Conservation (phyloP, 2,329 filamentous ascomycete species). For the Fusarium graminum region DNA sequence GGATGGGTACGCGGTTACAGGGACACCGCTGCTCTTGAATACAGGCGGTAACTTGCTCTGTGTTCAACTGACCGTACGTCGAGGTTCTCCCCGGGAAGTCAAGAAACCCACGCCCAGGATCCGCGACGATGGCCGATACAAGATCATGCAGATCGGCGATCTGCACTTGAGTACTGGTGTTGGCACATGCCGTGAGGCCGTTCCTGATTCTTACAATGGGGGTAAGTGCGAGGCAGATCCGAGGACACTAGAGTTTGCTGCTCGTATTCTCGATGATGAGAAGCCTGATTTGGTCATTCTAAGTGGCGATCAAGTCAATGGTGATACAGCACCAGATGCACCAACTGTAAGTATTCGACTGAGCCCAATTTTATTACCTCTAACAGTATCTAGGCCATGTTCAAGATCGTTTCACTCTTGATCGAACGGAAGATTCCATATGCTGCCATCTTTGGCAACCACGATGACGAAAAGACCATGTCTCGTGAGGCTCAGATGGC, state of each 20-base stretch:
- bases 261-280: conserved; percentile 87
- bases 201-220: conserved; percentile 78
- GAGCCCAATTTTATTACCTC: neutral
- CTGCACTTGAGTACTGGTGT: conserved; percentile 92
- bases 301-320: conserved; percentile 95
- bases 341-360: conserved; percentile 74
- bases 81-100: conserved; percentile 73
- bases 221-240: conserved; percentile 92
- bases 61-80: conserved; percentile 81
- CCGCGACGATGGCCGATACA: conserved; percentile 91
- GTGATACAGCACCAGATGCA: conserved; percentile 89
- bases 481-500: conserved; percentile 84
- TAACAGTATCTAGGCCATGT: conserved; percentile 74
- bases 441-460: conserved; percentile 95
- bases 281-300: conserved; percentile 93
- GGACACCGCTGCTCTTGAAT: conserved; percentile 79
- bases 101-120: conserved; percentile 82
- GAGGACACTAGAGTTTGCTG: conserved; percentile 90
- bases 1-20: conserved; percentile 83
- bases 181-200: conserved; percentile 86
- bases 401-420: conserved; percentile 89
- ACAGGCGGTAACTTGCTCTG: conserved; percentile 71
- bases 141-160: conserved; percentile 97
- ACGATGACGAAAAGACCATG: conserved; percentile 91
- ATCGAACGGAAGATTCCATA: conserved; percentile 92